Conservation (phyloP, 179 eudicot genomes). For the Beta macrorhiza region DNA sequence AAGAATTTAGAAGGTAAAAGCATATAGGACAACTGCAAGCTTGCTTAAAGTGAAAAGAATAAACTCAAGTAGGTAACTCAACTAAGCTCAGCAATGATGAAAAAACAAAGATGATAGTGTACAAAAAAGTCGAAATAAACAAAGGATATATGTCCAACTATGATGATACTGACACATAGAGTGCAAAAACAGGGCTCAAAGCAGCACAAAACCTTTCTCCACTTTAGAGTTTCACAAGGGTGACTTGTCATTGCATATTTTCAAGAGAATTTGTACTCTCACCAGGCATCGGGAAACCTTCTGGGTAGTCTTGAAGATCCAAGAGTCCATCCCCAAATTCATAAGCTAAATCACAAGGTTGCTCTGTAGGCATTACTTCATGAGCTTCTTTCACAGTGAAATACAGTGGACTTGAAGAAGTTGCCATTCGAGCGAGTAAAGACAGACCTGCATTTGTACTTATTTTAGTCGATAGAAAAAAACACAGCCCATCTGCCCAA, state of each 20-base stretch:
- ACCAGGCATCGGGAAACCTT: conserved; percentile 79
- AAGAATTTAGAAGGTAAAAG: background rate
- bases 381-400: conserved; percentile 52
- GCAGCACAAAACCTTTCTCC: background rate
- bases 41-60: background rate
- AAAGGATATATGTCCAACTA: background rate
- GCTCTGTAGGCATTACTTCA: conserved; percentile 84
- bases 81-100: background rate
- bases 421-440: conserved; percentile 42
- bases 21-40: background rate
- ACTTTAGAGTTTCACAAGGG: background rate
- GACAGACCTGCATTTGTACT: conserved; percentile 46
- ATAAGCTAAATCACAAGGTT: conserved; percentile 84
- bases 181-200: background rate
- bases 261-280: conserved; percentile 12
- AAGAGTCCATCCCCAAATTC: conserved; percentile 75
- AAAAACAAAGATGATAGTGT: background rate
- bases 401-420: conserved; percentile 60
- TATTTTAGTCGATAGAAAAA: background rate
- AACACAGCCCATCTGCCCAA: background rate
- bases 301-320: conserved; percentile 56
- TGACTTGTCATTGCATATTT: background rate
- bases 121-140: background rate
- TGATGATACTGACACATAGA: background rate
- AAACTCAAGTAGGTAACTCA: background rate